Conservation (phyloP, 345 rosid species). For the Brassica juncea region DNA sequence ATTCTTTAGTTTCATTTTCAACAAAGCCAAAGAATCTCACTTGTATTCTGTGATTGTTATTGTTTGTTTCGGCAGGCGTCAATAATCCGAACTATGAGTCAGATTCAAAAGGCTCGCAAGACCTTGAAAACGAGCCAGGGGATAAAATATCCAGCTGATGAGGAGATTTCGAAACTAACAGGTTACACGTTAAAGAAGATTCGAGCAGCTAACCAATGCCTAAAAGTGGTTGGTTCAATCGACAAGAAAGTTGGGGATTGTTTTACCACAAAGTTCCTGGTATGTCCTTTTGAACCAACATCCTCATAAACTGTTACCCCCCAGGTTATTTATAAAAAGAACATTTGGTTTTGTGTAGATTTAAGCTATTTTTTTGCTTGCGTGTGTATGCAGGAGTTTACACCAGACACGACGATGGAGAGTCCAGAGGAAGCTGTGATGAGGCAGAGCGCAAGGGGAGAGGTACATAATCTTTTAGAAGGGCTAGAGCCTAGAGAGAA, state of each 20-base stretch:
- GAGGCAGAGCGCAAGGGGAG: slow-evolving; percentile 59
- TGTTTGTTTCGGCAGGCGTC: slow-evolving; percentile 45
- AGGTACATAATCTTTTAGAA: slow-evolving; percentile 50
- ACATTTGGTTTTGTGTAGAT: not conserved
- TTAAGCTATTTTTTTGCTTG: not conserved
- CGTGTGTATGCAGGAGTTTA: slow-evolving; percentile 52
- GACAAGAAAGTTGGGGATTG: slow-evolving; percentile 64
- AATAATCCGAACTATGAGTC: slow-evolving; percentile 51
- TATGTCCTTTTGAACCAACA: not conserved
- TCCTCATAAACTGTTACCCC: not conserved
- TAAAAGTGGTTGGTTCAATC: slow-evolving; percentile 72
- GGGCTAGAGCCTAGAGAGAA: slow-evolving; percentile 68
- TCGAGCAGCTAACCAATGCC: slow-evolving; percentile 68
- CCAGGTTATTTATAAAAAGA: not conserved
- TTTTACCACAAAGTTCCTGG: slow-evolving; percentile 46
- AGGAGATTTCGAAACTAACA: slow-evolving; percentile 60
- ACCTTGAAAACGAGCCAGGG: slow-evolving; percentile 50
- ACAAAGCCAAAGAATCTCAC: not conserved
- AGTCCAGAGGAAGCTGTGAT: slow-evolving; percentile 56
- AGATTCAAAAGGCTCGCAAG: slow-evolving; percentile 71
- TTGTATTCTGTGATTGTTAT: slow-evolving; percentile 14
- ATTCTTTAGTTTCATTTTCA: not conserved
- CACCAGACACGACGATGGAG: slow-evolving; percentile 51
- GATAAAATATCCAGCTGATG: slow-evolving; percentile 57
- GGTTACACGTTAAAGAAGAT: slow-evolving; percentile 65